Evolutionary conservation across 305 asterid species (phyloP).

Genomic region (Salvia sclarea): DNA sequence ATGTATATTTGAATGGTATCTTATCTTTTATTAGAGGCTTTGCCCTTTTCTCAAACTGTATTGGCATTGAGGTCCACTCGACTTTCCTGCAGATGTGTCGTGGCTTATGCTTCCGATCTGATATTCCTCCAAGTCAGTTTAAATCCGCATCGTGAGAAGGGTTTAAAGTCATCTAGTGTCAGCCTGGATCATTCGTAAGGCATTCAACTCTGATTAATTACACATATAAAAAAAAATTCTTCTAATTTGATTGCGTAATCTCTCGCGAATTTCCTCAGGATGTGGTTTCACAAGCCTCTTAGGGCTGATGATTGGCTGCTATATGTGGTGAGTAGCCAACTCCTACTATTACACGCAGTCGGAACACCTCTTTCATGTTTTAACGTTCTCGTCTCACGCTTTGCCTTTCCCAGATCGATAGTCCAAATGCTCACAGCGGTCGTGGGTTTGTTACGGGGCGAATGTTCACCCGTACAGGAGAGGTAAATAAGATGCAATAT

Average conservation of each 20-base stretch:
- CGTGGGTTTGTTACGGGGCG: conserved; percentile 85
- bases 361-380: conserved; percentile 5
- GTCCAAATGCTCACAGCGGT: conserved; percentile 77
- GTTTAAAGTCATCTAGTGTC: conserved; percentile 59
- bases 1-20: no score
- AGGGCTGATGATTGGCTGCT: conserved; percentile 98
- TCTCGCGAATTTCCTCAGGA: conserved; percentile 54
- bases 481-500: conserved; percentile 45
- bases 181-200: conserved; percentile 97
- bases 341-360: neutral
- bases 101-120: conserved; percentile 88
- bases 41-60: no score
- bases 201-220: no score
- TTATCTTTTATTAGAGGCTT: no score
- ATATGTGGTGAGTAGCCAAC: conserved; percentile 68
- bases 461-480: conserved; percentile 80
- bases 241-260: neutral
- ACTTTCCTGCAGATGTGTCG: conserved; percentile 73
- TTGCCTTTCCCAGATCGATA: conserved; percentile 51
- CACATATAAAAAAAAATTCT: no score
- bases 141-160: conserved; percentile 86
- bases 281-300: conserved; percentile 91
- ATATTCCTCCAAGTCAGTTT: conserved; percentile 67
- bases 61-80: conserved; percentile 21
- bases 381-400: neutral